A percentile compares a stretch with the other conserved stretches of the same genome.
phyloP scores from a whole-genome alignment of 2,329 filamentous ascomycete genomes.

The Colletotrichum siamense region DNA sequence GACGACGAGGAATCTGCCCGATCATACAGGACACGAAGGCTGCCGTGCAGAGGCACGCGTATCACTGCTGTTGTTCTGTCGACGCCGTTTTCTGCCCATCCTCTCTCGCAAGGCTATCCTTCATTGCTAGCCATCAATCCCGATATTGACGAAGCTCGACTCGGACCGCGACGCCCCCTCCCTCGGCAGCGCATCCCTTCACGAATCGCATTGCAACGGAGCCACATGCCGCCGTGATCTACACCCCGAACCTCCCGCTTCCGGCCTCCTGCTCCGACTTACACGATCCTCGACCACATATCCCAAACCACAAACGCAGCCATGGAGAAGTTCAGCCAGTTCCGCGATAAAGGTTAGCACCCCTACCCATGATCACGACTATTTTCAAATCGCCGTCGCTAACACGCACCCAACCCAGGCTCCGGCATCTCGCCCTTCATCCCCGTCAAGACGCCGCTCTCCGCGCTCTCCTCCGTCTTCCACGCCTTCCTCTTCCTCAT shows the following conservation, averaged over 20 bases:
- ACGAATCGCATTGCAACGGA: background rate
- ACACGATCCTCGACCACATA: background rate
- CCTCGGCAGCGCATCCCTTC: background rate
- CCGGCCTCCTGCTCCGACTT: background rate
- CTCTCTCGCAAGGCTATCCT: background rate
- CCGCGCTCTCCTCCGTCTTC: slow-evolving; percentile 66
- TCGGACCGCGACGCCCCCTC: background rate
- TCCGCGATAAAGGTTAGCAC: slow-evolving; percentile 79
- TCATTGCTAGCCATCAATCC: background rate
- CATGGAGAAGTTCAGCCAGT: slow-evolving; percentile 97
- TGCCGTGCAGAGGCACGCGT: background rate
- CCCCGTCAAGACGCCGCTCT: slow-evolving; percentile 72
- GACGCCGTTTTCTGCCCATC: background rate
- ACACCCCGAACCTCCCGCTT: background rate
- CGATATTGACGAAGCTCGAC: background rate
- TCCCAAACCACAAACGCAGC: background rate
- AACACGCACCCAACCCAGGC: slow-evolving; percentile 58
- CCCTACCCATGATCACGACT: background rate
- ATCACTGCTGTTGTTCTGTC: background rate
- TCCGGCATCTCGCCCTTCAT: slow-evolving; percentile 97
- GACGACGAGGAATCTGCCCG: background rate
- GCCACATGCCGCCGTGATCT: slow-evolving; percentile 6
- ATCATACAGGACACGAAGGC: background rate
- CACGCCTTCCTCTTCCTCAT: slow-evolving; percentile 78
- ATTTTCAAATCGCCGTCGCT: background rate